A percentile compares a stretch with the other conserved stretches of the same genome.
These are phyloP conservation scores for Phytophthora pluvialis DNA, from an alignment of 352 stramenopile genomes.

Conservation along the genomic window DNA sequence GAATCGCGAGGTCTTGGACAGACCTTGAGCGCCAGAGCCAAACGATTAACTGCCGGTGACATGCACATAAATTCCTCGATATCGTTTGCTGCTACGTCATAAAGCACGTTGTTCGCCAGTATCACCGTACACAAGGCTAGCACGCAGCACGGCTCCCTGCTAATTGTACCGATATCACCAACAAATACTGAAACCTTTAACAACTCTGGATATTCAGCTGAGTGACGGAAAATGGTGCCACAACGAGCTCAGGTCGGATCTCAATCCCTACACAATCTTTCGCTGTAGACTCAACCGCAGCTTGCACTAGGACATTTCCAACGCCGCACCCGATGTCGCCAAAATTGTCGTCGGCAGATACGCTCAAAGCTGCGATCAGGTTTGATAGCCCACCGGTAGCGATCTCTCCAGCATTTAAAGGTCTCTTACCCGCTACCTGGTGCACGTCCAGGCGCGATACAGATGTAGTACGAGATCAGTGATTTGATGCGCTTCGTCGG, in stretches of 20 bases:
- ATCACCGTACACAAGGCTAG: neutral
- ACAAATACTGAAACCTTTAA: neutral
- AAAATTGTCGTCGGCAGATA: neutral
- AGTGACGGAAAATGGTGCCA: neutral
- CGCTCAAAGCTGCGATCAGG: neutral
- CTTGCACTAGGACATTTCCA: neutral
- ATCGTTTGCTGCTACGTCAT: neutral
- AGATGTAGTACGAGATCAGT: neutral
- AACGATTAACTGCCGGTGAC: neutral
- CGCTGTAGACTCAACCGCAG: neutral
- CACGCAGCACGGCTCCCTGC: neutral
- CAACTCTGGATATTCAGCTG: constrained; percentile 1
- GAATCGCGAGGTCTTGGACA: neutral
- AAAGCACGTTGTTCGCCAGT: constrained; percentile 1
- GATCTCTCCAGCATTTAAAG: neutral
- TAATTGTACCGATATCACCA: neutral
- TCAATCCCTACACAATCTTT: neutral
- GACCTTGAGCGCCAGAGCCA: neutral
- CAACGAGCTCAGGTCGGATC: neutral
- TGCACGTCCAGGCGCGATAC: neutral
- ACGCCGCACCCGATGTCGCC: neutral
- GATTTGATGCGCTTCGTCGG: neutral
- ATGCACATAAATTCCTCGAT: neutral
- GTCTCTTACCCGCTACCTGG: neutral
- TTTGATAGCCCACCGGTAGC: neutral